Conservation (phyloP, 192 early-diverging fungal species). For the Coemansia sp. region DNA sequence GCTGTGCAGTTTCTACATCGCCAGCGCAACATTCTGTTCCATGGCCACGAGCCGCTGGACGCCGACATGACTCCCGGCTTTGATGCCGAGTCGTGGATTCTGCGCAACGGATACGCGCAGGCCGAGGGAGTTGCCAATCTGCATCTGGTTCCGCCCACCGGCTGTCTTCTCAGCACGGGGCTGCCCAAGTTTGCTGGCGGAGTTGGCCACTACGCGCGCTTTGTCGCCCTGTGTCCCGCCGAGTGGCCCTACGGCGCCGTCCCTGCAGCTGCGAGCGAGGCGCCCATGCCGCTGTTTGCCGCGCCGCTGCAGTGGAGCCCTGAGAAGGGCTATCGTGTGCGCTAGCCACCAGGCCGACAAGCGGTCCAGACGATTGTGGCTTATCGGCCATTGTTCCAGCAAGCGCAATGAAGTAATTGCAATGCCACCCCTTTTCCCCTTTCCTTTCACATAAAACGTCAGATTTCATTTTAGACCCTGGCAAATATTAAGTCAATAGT, state of each 20-base stretch:
- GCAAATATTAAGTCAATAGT: background rate
- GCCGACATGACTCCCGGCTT: constrained; percentile 55
- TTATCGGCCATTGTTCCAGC: background rate
- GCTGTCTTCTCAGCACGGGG: constrained; percentile 56
- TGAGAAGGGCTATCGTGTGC: constrained; percentile 25
- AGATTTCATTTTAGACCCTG: background rate
- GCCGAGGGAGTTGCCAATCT: constrained; percentile 57
- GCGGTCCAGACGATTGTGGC: background rate
- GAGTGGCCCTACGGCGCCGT: constrained; percentile 42
- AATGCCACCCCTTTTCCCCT: no score
- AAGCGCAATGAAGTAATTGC: no score
- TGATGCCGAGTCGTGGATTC: constrained; percentile 50
- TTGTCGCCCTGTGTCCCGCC: constrained; percentile 51
- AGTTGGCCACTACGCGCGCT: constrained; percentile 54
- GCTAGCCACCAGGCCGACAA: background rate
- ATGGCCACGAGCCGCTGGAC: constrained; percentile 58
- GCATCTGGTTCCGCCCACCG: constrained; percentile 50
- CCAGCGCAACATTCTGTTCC: constrained; percentile 50
- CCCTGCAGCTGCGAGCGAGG: constrained; percentile 40
- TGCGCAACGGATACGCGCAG: constrained; percentile 51
- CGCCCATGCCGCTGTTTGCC: constrained; percentile 44
- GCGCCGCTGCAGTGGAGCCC: constrained; percentile 37
- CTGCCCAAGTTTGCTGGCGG: constrained; percentile 57
- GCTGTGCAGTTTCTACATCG: constrained; percentile 53
- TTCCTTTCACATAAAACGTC: background rate